These are phyloP conservation scores for Malassezia pachydermatis DNA, from an alignment of 1,284 basidiomycete species.

Conservation along the genomic window DNA sequence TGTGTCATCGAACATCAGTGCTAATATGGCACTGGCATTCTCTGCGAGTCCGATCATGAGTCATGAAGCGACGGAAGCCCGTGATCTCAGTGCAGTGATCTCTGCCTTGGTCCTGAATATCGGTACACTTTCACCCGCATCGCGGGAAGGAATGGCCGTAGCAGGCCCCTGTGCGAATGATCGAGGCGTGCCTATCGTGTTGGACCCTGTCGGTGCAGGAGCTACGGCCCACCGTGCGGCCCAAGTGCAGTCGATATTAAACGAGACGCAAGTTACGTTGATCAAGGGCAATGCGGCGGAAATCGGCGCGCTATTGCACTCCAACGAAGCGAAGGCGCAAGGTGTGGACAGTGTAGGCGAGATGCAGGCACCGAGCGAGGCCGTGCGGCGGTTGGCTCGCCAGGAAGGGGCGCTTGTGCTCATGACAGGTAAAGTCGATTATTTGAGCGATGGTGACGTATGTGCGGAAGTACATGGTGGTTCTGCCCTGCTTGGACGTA, in stretches of 20 bases:
- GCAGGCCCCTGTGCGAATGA: conserved; percentile 55
- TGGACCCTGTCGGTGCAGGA: conserved; percentile 88
- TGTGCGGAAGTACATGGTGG: conserved; percentile 69
- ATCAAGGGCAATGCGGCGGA: conserved; percentile 95
- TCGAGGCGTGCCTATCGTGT: conserved; percentile 59
- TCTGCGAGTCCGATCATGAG: conserved; percentile 85
- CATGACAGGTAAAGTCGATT: conserved; percentile 73
- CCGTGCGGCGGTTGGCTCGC: conserved; percentile 63
- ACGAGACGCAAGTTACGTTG: conserved; percentile 73
- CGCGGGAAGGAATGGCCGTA: conserved; percentile 63
- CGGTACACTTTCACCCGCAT: conserved; percentile 64
- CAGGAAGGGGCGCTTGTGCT: conserved; percentile 72
- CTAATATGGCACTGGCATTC: conserved; percentile 79
- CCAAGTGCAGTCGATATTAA: conserved; percentile 61
- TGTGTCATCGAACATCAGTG: conserved; percentile 79
- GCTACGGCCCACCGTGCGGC: conserved; percentile 65
- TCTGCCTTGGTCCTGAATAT: conserved; percentile 76
- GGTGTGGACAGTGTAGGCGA: conserved; percentile 76
- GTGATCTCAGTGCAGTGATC: conserved; percentile 62
- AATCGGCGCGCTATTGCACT: conserved; percentile 65
- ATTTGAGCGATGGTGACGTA: conserved; percentile 68
- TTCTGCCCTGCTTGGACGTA: conserved; percentile 61
- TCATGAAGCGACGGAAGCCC: conserved; percentile 60
- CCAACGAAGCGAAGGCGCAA: conserved; percentile 60
- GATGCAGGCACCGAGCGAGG: conserved; percentile 63